Conservation (phyloP, 805 yeast genomes). For the Scheffersomyces lignosus region DNA sequence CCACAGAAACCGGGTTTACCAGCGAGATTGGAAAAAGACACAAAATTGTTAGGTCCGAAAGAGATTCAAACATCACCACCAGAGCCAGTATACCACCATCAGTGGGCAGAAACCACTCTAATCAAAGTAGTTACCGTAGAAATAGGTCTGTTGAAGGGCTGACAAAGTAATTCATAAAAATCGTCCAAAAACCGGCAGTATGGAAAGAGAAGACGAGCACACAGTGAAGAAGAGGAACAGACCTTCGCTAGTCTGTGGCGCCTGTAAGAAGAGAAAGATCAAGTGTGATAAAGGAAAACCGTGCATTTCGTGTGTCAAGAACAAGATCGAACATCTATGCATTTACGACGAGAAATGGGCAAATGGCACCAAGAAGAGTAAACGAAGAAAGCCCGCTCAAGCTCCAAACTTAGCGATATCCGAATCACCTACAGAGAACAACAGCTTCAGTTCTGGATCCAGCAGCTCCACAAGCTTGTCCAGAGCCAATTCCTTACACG, state of each 20-base stretch:
- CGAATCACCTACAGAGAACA: constrained; percentile 1
- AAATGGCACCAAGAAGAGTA: neutral
- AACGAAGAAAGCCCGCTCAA: neutral
- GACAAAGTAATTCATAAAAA: too few relatives aligned
- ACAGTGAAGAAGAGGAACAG: constrained; percentile 27
- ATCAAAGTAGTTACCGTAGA: too few relatives aligned
- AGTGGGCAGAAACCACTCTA: too few relatives aligned
- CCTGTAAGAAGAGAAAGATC: constrained; percentile 39
- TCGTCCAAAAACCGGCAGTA: too few relatives aligned
- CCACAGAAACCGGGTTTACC: too few relatives aligned
- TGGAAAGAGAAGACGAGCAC: too few relatives aligned
- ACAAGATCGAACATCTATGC: constrained; percentile 19
- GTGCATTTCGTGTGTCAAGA: constrained; percentile 30
- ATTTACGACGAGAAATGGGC: constrained; percentile 8
- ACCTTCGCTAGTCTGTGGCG: constrained; percentile 35
- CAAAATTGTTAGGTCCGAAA: too few relatives aligned
- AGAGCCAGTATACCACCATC: too few relatives aligned
- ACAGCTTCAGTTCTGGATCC: neutral
- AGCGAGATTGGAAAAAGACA: too few relatives aligned
- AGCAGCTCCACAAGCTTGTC: neutral
- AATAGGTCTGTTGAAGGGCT: too few relatives aligned
- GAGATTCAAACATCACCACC: too few relatives aligned
- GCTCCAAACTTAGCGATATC: constrained; percentile 1
- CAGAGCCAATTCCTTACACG: too few relatives aligned
- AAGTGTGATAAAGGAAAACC: constrained; percentile 45